These are phyloP conservation scores for Penicillium occitanis DNA, from an alignment of 2,329 filamentous ascomycete species.

Conservation along the genomic window DNA sequence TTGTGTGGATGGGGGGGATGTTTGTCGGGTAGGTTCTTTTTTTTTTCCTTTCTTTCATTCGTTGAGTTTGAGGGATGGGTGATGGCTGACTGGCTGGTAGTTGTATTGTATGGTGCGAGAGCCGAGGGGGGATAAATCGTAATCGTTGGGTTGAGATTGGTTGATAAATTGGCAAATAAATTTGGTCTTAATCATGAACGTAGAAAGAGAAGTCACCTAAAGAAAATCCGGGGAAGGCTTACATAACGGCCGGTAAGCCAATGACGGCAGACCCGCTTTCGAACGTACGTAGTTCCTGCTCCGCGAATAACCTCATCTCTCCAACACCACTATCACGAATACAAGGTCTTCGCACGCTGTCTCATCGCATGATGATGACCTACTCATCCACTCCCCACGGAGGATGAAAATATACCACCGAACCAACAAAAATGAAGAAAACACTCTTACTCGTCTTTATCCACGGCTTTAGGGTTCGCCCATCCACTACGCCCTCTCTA, in stretches of 20 bases:
- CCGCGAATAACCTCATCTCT: conserved; percentile 4
- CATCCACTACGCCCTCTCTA: not conserved
- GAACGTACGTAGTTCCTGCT: not conserved
- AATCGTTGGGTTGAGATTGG: not conserved
- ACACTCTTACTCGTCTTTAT: conserved; percentile 50
- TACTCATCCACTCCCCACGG: conserved; percentile 12
- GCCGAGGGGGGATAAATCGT: conserved; percentile 18
- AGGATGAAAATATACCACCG: conserved; percentile 2
- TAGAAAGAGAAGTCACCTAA: no score
- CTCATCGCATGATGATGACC: conserved; percentile 7
- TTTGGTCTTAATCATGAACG: not conserved
- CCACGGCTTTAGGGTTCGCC: conserved; percentile 49
- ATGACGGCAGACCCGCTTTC: conserved; percentile 1
- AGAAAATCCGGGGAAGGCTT: conserved; percentile 6
- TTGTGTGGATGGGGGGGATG: conserved; percentile 62
- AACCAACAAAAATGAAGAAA: conserved; percentile 42
- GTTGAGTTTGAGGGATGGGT: not conserved
- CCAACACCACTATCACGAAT: not conserved
- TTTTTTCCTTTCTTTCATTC: not conserved
- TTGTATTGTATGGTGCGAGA: conserved; percentile 23
- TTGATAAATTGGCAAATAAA: not conserved
- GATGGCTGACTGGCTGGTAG: conserved; percentile 7
- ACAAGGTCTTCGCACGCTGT: not conserved
- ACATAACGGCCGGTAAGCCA: not conserved
- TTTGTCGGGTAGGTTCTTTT: conserved; percentile 48